phyloP scores from a whole-genome alignment of 2,329 filamentous ascomycete species.

The Ceratocystis variospora region DNA sequence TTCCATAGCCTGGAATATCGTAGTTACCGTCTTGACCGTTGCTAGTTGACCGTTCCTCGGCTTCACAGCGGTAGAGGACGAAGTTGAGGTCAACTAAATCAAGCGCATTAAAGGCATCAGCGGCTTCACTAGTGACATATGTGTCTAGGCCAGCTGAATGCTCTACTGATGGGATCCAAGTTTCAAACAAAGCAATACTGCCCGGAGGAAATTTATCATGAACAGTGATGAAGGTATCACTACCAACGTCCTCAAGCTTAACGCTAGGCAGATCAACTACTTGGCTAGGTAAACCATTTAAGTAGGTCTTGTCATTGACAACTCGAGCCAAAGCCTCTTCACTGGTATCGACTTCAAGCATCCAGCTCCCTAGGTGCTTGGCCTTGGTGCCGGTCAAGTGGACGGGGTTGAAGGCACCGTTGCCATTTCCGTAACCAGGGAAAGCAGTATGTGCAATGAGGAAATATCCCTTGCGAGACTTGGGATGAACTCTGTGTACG shows the following conservation, averaged over 20 bases:
- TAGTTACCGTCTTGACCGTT: conserved; percentile 69
- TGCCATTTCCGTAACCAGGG: conserved; percentile 74
- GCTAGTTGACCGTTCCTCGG: conserved; percentile 71
- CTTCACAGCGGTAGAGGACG: conserved; percentile 77
- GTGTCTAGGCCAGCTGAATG: conserved; percentile 72
- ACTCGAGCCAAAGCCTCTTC: conserved; percentile 52
- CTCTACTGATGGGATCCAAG: conserved; percentile 81
- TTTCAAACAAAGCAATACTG: conserved; percentile 90
- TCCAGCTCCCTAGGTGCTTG: conserved; percentile 80
- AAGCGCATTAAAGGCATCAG: conserved; percentile 61
- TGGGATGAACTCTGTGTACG: conserved; percentile 85
- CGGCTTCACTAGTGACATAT: conserved; percentile 70
- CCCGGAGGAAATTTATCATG: conserved; percentile 79
- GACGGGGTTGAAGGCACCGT: conserved; percentile 66
- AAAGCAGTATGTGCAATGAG: conserved; percentile 93
- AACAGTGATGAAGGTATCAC: conserved; percentile 67
- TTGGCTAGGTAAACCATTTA: conserved; percentile 73
- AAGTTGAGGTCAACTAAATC: conserved; percentile 79
- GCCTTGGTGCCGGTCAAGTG: conserved; percentile 72
- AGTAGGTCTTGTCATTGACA: conserved; percentile 52
- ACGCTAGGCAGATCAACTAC: conserved; percentile 63
- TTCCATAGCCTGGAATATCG: conserved; percentile 67
- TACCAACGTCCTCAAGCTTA: conserved; percentile 53
- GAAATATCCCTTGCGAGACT: conserved; percentile 86
- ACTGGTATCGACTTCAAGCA: conserved; percentile 71